Conservation (phyloP, 2,329 filamentous ascomycete species). For the Ascochyta pisi region DNA sequence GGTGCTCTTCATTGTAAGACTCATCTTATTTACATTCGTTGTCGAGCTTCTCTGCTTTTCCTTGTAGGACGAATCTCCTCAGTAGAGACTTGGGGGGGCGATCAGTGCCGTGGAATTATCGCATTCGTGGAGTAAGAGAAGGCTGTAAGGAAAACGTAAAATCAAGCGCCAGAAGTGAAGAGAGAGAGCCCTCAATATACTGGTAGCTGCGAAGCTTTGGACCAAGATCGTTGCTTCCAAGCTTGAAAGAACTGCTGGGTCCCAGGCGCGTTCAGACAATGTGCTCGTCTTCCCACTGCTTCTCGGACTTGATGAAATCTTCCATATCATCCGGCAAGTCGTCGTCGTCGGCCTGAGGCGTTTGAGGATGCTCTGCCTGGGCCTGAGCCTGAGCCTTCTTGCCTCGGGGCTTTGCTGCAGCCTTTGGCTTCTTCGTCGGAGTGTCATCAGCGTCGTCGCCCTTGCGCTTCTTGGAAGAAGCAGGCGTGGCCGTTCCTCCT, state of each 20-base stretch:
- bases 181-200: background rate
- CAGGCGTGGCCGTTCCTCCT: constrained; percentile 19
- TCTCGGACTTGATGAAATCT: constrained; percentile 20
- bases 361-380: background rate
- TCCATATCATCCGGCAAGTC: constrained; percentile 18
- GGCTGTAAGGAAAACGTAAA: background rate
- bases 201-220: background rate
- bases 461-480: constrained; percentile 32
- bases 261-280: background rate
- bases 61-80: background rate
- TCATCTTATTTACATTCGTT: background rate
- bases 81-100: background rate
- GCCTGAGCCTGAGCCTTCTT: constrained; percentile 19
- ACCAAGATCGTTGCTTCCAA: background rate
- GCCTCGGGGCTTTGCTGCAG: constrained; percentile 20
- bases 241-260: background rate
- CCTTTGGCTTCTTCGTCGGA: constrained; percentile 30
- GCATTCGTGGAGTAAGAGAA: background rate
- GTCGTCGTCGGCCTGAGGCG: background rate
- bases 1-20: background rate
- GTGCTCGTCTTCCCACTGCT: constrained; percentile 5
- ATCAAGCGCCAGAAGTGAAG: background rate
- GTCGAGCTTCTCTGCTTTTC: background rate
- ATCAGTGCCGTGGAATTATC: background rate
- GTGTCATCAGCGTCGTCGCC: constrained; percentile 16